Base-by-base conservation (phyloP, 139 green algal genomes). In the Eudorina sp. region DNA sequence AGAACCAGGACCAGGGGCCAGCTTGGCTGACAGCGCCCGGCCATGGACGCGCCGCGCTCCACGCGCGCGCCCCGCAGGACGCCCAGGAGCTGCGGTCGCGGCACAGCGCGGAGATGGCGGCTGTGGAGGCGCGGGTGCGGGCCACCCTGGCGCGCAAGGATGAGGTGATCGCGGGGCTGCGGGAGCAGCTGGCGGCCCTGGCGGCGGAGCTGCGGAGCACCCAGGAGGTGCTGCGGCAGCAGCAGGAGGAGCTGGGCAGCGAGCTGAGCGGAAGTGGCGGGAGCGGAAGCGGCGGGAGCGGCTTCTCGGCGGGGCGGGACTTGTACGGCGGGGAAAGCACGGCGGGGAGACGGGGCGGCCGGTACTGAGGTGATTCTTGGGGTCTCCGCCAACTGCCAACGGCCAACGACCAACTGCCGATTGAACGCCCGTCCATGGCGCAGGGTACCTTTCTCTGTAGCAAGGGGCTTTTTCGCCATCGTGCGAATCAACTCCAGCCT, bases 81-180 rank as follows among this genome's bases (percentile, higher is more conserved):
- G 34, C 68, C 21, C 34, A 87, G 48, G 84, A 82, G 16, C 73
- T 88, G 78, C 19, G 78, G 16, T 41, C 31, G 3, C 43, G 55
- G 9, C 84, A 90, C 68, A 53, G 38, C 27, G 53, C 58, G 16
- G 89, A 92, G 77, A 92, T 92, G 89, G 25, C 51, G 27, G 64
- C 85, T 23, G 77, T 86, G 58, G 81, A 91, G 88, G 87, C 75
- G 7, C 68, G 88, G 9, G 90, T 93, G 21, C 88, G 90, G 58
- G 88, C 58, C 2, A 83, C 90, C 0, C 83, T 95, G 45, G 48
- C 74, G 1, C 79, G 85, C 9, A 95, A 95, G 90, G 93, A 96
- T 53, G 93, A 95, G 53, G 68, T 84, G 0, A 93, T 96, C 31
- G 55, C 53, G 9, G 60, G 58, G 18, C 82, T 93, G 38, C 82